phyloP scores from a whole-genome alignment of 148 eudicot species.

The Amaranthus palmeri region DNA sequence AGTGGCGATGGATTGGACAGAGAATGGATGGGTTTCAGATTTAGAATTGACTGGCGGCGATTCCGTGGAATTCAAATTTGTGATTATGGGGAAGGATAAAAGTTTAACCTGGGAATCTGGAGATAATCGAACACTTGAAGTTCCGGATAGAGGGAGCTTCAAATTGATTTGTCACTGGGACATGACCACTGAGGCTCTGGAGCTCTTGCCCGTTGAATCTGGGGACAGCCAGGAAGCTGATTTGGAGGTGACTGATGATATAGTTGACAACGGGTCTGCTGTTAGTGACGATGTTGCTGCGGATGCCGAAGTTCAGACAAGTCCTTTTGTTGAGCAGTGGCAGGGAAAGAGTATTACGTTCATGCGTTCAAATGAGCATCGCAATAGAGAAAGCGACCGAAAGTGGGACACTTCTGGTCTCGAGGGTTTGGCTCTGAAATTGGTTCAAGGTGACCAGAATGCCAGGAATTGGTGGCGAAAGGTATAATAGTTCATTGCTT shows the following conservation, averaged over 20 bases:
- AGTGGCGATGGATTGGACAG: conserved; percentile 68
- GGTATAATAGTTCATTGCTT: conserved; percentile 39
- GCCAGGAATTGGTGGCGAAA: conserved; percentile 96
- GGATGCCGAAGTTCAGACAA: conserved; percentile 38
- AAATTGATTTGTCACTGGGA: conserved; percentile 65
- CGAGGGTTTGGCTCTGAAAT: conserved; percentile 67
- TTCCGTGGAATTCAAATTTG: conserved; percentile 74
- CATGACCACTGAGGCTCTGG: conserved; percentile 44
- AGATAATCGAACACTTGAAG: conserved; percentile 54
- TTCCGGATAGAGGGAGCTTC: conserved; percentile 58
- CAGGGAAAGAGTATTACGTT: conserved; percentile 72
- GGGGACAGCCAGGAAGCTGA: conserved; percentile 27
- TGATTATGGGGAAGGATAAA: conserved; percentile 46
- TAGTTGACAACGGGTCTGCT: conserved; percentile 38
- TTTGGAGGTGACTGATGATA: conserved; percentile 19
- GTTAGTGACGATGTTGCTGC: conserved; percentile 23
- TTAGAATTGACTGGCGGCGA: conserved; percentile 51
- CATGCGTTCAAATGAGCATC: conserved; percentile 83
- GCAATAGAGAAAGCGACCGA: conserved; percentile 42
- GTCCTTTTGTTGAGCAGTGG: conserved; percentile 91
- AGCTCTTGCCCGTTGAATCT: conserved; percentile 38
- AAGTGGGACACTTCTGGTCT: conserved; percentile 81
- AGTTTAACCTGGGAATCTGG: conserved; percentile 77
- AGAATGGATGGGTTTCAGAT: conserved; percentile 72
- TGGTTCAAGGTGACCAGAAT: conserved; percentile 73